phyloP scores from a whole-genome alignment of 208 protist genomes.

The Leishmania lainsoni region DNA sequence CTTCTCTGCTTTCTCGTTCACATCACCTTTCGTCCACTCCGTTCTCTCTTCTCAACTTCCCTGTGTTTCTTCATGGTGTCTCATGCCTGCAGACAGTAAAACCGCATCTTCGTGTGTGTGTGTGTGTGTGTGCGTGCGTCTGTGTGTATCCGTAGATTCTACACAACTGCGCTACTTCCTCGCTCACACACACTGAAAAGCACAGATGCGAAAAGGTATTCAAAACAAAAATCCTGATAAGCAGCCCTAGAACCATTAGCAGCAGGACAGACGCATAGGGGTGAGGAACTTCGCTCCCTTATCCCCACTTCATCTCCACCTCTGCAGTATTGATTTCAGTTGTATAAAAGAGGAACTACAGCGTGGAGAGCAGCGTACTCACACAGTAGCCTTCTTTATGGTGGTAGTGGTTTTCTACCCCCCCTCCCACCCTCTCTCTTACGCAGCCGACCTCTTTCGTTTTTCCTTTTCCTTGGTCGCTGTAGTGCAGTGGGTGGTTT shows the following conservation, averaged over 20 bases:
- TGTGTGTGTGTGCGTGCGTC: background rate
- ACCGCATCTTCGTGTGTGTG: background rate
- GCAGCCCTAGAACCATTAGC: background rate
- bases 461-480: background rate
- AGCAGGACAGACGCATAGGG: background rate
- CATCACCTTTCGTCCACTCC: background rate
- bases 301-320: background rate
- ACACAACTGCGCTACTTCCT: background rate
- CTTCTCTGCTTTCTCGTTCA: background rate
- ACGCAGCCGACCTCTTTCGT: background rate
- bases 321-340: background rate
- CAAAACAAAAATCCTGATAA: background rate
- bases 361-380: background rate
- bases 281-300: background rate
- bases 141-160: background rate
- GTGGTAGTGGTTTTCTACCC: background rate
- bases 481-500: background rate
- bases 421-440: background rate
- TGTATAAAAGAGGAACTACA: background rate
- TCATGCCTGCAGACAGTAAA: background rate
- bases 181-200: background rate
- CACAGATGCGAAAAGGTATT: background rate
- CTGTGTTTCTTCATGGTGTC: background rate
- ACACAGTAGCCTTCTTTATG: background rate
- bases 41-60: background rate